These are phyloP conservation scores for Calonectria crousiana DNA, from an alignment of 2,329 filamentous ascomycete genomes.

Conservation along the genomic window DNA sequence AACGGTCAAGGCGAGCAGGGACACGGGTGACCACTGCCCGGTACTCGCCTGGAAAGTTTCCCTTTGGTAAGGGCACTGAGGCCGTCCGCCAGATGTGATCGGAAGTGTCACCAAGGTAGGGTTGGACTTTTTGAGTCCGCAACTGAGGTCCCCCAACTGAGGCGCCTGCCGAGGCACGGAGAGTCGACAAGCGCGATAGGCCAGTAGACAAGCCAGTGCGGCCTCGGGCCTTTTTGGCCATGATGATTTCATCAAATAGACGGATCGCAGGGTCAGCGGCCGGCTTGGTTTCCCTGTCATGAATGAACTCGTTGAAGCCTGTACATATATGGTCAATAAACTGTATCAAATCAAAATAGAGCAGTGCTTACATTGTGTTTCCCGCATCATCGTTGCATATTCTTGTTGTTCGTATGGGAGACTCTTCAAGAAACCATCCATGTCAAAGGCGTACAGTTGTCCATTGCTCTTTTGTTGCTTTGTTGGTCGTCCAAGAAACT, in stretches of 20 bases:
- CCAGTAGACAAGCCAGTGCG: conserved; percentile 75
- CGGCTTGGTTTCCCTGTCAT: conserved; percentile 78
- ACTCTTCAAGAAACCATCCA: conserved; percentile 74
- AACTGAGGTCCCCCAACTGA: conserved; percentile 55
- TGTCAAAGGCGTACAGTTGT: conserved; percentile 73
- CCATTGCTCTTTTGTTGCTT: conserved; percentile 72
- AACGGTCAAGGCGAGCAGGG: conserved; percentile 85
- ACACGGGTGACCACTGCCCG: conserved; percentile 71
- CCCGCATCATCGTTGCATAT: conserved; percentile 72
- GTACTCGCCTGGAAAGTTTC: conserved; percentile 74
- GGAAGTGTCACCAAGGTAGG: conserved; percentile 77
- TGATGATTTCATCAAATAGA: conserved; percentile 86
- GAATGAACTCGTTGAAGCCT: conserved; percentile 84
- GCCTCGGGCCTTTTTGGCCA: conserved; percentile 79
- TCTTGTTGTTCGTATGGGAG: conserved; percentile 75
- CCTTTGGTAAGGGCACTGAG: conserved; percentile 69
- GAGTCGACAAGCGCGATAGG: conserved; percentile 71
- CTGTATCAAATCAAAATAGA: not conserved
- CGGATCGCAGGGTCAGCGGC: conserved; percentile 75
- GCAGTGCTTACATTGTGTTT: conserved; percentile 70
- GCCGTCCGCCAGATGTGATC: conserved; percentile 85
- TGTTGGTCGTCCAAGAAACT: conserved; percentile 69
- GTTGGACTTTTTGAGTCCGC: conserved; percentile 58
- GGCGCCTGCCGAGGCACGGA: conserved; percentile 67
- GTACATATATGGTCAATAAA: conserved; percentile 26